Conservation (phyloP, 345 rosid species). For the Eucalyptus lansdowneana region DNA sequence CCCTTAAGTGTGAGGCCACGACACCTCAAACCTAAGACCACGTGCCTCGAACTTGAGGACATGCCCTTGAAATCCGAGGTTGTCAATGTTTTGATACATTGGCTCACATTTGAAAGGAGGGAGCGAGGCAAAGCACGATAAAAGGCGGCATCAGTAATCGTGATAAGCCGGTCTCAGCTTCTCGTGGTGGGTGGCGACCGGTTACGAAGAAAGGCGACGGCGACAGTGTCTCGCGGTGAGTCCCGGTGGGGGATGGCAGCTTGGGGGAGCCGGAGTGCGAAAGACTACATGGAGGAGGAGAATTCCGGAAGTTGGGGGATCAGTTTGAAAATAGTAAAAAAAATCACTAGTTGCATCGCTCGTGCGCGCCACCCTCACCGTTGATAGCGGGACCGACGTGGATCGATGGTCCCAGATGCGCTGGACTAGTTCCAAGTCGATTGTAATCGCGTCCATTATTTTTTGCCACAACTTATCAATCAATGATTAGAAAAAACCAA, state of each 20-base stretch:
- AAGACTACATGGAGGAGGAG: background rate
- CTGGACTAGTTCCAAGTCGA: background rate
- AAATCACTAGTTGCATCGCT: background rate
- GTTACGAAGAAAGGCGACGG: background rate
- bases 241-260: background rate
- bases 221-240: background rate
- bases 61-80: background rate
- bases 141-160: rapidly evolving
- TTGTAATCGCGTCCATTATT: background rate
- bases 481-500: background rate
- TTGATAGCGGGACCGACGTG: background rate
- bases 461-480: background rate
- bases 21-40: rapidly evolving
- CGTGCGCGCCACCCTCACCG: background rate
- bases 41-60: background rate
- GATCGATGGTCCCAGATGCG: background rate
- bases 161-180: background rate
- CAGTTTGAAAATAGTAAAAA: background rate
- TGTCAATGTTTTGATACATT: background rate
- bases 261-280: background rate
- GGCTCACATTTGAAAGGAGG: background rate
- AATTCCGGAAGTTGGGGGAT: background rate
- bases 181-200: background rate
- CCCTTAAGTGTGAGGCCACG: background rate
- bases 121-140: background rate